Evolutionary conservation across 441 rosid genomes (phyloP).

Genomic region (Gossypium trilobum): DNA sequence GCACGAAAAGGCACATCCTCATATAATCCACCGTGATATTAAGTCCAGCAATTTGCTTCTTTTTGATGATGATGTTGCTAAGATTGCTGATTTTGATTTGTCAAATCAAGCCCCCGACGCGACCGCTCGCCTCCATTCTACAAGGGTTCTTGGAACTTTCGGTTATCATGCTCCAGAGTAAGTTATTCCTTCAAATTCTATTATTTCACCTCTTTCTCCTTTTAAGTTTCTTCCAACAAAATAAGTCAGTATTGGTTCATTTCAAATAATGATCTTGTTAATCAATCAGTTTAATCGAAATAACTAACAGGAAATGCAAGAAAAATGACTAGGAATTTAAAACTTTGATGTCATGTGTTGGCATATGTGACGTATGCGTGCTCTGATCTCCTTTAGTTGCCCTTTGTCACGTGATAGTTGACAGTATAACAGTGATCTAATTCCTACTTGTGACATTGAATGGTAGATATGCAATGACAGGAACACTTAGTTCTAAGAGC

Average conservation of each 20-base stretch:
- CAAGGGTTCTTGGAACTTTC: slow-evolving; percentile 53
- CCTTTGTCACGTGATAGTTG: background rate
- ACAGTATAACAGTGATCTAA: background rate
- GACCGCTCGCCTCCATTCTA: slow-evolving; percentile 34
- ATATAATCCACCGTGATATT: slow-evolving; percentile 39
- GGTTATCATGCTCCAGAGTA: slow-evolving; percentile 63
- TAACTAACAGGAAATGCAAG: background rate
- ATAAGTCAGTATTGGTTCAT: background rate
- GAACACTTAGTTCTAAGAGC: slow-evolving; percentile 48
- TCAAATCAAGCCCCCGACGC: slow-evolving; percentile 48
- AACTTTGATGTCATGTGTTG: background rate
- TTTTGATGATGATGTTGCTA: slow-evolving; percentile 41
- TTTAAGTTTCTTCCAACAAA: background rate
- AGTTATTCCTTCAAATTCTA: slow-evolving; percentile 3
- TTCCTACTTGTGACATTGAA: background rate
- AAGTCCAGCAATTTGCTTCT: slow-evolving; percentile 49
- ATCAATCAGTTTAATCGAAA: background rate
- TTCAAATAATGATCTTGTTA: background rate
- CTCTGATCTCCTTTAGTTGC: background rate
- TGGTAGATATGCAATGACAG: slow-evolving; percentile 52
- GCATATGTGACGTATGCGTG: background rate
- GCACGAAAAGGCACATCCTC: slow-evolving; percentile 46
- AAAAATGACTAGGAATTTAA: background rate
- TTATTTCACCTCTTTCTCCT: background rate
- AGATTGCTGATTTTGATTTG: slow-evolving; percentile 50